Base-by-base conservation (phyloP, 192 early-diverging fungal genomes). In the Linnemannia elongata region DNA sequence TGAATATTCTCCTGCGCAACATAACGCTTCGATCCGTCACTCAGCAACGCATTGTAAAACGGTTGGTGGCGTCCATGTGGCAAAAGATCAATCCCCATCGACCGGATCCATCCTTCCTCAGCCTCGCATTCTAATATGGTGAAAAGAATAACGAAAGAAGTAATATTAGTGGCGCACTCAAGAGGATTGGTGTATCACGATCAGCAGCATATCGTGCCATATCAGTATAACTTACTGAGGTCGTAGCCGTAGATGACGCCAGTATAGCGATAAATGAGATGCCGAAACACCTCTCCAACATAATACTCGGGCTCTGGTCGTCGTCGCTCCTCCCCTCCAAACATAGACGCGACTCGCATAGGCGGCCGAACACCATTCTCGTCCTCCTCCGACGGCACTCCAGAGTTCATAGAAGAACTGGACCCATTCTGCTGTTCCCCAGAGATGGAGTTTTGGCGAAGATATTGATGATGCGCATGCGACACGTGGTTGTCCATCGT, bases 181-280 rank as follows among this genome's bases (percentile, higher is more conserved):
- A 22, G 54, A 55, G 15, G 1, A 68, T 68, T 75, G 18, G 35
- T 24, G 33, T 12, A 1, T 41, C 9, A 69, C 38, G 38, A 39
- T 39, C 38, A 3, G 6, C 38, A 39, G 38, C 38, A 0, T 6
- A 1, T 52, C 6, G 49, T 18, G 18, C 18, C 49, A 52, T 52
- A 52, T 52, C 7, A 22, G 6, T 0, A 38, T 18, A 41, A 20
- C 80, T 77, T 88, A 88, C 87, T 80, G 30, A 80, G 33, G 45
- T 89, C 88, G 52, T 85, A 89, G 30, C 88, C 88, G 35, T 88
- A 89, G 24, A 89, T 89, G 70, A 68, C 85, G 0, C 81, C 88
- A 27, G 74, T 77, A 41, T 89, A 89, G 15, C 81, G 77, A 35
- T 83, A 83, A 13, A 69, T 66, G 52, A 77, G 66, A 72, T 89